Conservation (phyloP, 2,329 filamentous ascomycete genomes). For the Mycosphaerelloides madeirae region DNA sequence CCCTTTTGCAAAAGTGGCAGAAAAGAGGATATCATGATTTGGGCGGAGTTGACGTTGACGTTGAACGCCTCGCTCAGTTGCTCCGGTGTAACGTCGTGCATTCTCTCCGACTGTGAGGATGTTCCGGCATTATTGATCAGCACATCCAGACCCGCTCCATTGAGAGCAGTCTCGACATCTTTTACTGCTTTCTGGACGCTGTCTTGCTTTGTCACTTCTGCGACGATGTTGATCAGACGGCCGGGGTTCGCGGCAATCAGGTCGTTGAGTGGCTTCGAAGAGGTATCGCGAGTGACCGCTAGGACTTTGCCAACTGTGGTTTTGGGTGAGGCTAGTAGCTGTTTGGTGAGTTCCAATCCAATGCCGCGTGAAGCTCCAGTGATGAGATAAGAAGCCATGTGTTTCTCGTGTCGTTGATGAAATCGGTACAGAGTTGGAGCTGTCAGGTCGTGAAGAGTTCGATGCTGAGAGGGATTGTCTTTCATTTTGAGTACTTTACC, state of each 20-base stretch:
- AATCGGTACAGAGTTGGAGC: too few relatives aligned
- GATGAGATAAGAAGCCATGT: slow-evolving; percentile 33
- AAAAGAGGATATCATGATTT: slow-evolving; percentile 39
- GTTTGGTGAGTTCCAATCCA: slow-evolving; percentile 33
- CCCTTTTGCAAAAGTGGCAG: slow-evolving; percentile 37
- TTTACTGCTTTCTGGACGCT: slow-evolving; percentile 6
- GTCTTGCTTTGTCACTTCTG: slow-evolving; percentile 6
- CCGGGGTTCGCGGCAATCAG: slow-evolving; percentile 4
- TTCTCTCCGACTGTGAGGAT: background rate
- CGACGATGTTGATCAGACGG: slow-evolving; percentile 8
- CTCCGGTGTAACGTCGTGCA: slow-evolving; percentile 4
- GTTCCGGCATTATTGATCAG: slow-evolving; percentile 14
- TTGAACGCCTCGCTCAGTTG: slow-evolving; percentile 6
- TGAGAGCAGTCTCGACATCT: slow-evolving; percentile 1
- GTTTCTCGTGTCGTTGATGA: background rate
- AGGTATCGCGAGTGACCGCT: slow-evolving; percentile 6
- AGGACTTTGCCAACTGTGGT: slow-evolving; percentile 32
- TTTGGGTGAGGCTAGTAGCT: slow-evolving; percentile 29
- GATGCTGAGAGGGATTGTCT: background rate
- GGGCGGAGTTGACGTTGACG: slow-evolving; percentile 39
- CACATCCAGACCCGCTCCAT: slow-evolving; percentile 7
- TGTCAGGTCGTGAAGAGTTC: background rate
- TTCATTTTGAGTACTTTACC: too few relatives aligned
- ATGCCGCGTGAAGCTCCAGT: slow-evolving; percentile 36
- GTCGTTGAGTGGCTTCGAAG: slow-evolving; percentile 17